phyloP scores from a whole-genome alignment of 2,329 filamentous ascomycete species.

The Davidsoniella eucalypti region DNA sequence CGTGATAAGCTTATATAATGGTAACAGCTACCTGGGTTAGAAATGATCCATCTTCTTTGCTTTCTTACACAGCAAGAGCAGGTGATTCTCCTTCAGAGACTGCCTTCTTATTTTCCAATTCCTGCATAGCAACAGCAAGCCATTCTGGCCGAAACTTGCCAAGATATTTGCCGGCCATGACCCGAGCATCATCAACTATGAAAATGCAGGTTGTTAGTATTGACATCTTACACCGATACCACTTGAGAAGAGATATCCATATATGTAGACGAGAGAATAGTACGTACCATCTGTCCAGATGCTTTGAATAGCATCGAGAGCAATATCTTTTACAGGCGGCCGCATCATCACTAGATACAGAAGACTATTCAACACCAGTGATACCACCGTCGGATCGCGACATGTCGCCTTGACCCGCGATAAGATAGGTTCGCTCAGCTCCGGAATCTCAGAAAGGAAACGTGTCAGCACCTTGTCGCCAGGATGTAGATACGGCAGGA shows the following conservation, averaged over 20 bases:
- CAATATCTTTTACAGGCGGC: slow-evolving; percentile 45
- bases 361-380: slow-evolving; percentile 46
- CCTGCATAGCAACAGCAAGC: slow-evolving; percentile 18
- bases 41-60: not conserved
- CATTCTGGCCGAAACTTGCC: slow-evolving; percentile 43
- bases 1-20: no score
- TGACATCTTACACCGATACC: not conserved
- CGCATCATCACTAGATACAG: slow-evolving; percentile 52
- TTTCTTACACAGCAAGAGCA: not conserved
- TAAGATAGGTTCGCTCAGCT: slow-evolving; percentile 55
- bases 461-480: slow-evolving; percentile 81
- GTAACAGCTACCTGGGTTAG: no score
- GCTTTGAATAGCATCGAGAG: slow-evolving; percentile 47
- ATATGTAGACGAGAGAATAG: not conserved
- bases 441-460: slow-evolving; percentile 81
- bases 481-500: slow-evolving; percentile 78
- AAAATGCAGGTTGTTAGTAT: slow-evolving; percentile 1
- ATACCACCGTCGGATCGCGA: slow-evolving; percentile 47
- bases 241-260: not conserved
- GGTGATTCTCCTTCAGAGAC: not conserved
- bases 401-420: slow-evolving; percentile 53
- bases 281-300: slow-evolving; percentile 50
- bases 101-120: slow-evolving; percentile 4
- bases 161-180: slow-evolving; percentile 46
- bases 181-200: slow-evolving; percentile 43